Base-by-base conservation (phyloP, 495 filamentous ascomycete genomes). In the Penicillium ucsense region DNA sequence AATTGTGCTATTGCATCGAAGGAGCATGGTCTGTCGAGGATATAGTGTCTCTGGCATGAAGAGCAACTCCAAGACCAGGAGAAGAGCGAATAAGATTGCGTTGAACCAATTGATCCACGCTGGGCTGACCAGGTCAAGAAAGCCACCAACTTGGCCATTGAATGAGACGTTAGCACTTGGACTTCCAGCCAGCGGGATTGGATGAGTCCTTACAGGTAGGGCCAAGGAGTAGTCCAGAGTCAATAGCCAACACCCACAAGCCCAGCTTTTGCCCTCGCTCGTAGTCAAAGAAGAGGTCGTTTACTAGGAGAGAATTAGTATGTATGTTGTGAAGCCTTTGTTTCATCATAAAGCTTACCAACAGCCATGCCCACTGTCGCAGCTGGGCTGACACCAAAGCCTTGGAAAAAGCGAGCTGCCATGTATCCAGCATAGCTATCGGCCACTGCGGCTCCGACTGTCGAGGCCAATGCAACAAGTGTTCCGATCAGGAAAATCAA, bases 31-130 rank as follows among this genome's bases (percentile, higher is more conserved):
- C 3, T 65, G 60, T 8, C 80, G 70, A 0, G 80, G 80, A 48
- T 82, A 83, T 2, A 83, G 65, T 1, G 80, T 82, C 53, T 83
- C 79, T 0, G 78, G 71, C 59, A 83, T 66, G 45, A 80, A 77
- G 4, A 66, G 51, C 4, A 81, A 46, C 47, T 83, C 76, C 5
- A 72, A 57, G 7, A 76, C 29, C 3, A 83, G 58, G 0, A 82
- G 59, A 0, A 63, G 40, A 0, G 59, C 79, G 46, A 83, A 80
- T 9, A 81, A 52, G 39, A 83, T 81, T 1, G 74, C 74, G 28
- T 69, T 76, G 43, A 80, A 66, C 77, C 76, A 83, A 47, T 76
- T 73, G 37, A 82, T 74, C 79, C 77, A 82, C 31, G 64, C 54
- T 10, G 71, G 59, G 32, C 66, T 66, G 36, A 78, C 65, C 7